These are phyloP conservation scores for Glaciozyma martinii DNA, from an alignment of 768 basidiomycete genomes.

Conservation along the genomic window DNA sequence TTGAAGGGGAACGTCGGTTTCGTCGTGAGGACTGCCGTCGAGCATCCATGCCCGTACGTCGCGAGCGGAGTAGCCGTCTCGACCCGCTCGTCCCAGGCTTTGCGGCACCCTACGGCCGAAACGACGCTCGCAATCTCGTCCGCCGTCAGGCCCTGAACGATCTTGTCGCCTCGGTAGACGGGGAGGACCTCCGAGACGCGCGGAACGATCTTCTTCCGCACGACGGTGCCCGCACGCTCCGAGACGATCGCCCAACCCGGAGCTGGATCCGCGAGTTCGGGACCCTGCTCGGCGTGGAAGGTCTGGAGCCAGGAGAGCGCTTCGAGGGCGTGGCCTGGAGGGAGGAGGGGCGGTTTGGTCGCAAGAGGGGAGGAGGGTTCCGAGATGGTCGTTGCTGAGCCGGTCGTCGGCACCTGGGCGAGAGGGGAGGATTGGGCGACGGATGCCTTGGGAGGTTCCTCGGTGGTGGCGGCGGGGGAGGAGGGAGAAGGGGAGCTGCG, in stretches of 20 bases:
- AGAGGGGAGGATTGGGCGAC: neutral
- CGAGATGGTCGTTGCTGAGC: neutral
- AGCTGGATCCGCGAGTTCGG: slow-evolving; percentile 44
- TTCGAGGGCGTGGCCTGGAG: slow-evolving; percentile 73
- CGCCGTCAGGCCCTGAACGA: slow-evolving; percentile 85
- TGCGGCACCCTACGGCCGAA: slow-evolving; percentile 59
- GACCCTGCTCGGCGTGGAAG: slow-evolving; percentile 49
- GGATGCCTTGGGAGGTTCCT: neutral
- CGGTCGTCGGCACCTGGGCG: neutral
- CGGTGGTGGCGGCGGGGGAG: neutral
- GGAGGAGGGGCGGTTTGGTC: slow-evolving; percentile 37
- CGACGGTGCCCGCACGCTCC: slow-evolving; percentile 60
- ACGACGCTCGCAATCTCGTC: slow-evolving; percentile 77
- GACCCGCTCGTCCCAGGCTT: slow-evolving; percentile 79
- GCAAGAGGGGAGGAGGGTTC: neutral
- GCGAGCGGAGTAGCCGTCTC: slow-evolving; percentile 62
- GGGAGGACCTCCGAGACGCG: slow-evolving; percentile 72
- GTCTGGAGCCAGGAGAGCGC: slow-evolving; percentile 71
- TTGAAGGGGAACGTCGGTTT: slow-evolving; percentile 77
- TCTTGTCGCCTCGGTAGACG: slow-evolving; percentile 77
- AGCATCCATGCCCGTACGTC: slow-evolving; percentile 63
- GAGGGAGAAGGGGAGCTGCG: neutral
- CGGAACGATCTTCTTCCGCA: slow-evolving; percentile 65
- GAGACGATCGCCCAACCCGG: slow-evolving; percentile 67
- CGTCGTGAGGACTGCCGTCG: slow-evolving; percentile 53